Evolutionary conservation across 768 basidiomycete species (phyloP), one percentile per base, ranked within the genome.

Genomic region (Phaeotremella skinneri): DNA sequence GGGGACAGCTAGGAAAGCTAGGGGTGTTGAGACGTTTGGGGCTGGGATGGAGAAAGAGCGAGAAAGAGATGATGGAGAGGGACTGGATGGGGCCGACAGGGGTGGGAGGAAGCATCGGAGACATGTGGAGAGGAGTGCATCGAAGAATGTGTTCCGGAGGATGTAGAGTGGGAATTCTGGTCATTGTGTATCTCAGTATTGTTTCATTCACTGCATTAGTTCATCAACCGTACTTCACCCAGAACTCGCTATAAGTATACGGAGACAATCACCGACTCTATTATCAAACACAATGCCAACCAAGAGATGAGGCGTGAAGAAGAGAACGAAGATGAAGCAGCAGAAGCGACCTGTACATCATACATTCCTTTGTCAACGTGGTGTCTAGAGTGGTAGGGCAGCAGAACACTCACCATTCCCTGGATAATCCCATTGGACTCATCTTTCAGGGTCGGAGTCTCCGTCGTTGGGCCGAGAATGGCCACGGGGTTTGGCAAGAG

Each of bases 41-140:
- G 88, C 85, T 43, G 91, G 92, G 23, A 80, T 98, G 85, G 91
- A 96, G 81, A 86, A 82, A 67, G 90, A 90, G 1, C 82, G 83
- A 1, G 81, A 83, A 39, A 75, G 78, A 9, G 79, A 61, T 16
- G 64, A 72, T 27, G 64, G 66, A 25, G 64, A 76, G 25, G 64
- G 55, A 26, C 53, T 73, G 2, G 68, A 69, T 25, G 88, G 87
- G 62, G 82, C 82, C 59, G 88, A 89, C 51, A 80, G 86, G 66
- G 82, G 81, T 41, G 93, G 94, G n/a, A 81, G 94, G 77, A 86
- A 83, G 31, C 82, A 88, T 34, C 82, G 90, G 68, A 80, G 93
- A 75, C 84, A 84, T 69, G 88, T 85, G 7, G 82, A 87, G 52
- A 82, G 94, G 52, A 96, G 91, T 73, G 94, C 92, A 29, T 91